Evolutionary conservation across 306 rosid genomes (phyloP).

Genomic region (Cicer arietinum): DNA sequence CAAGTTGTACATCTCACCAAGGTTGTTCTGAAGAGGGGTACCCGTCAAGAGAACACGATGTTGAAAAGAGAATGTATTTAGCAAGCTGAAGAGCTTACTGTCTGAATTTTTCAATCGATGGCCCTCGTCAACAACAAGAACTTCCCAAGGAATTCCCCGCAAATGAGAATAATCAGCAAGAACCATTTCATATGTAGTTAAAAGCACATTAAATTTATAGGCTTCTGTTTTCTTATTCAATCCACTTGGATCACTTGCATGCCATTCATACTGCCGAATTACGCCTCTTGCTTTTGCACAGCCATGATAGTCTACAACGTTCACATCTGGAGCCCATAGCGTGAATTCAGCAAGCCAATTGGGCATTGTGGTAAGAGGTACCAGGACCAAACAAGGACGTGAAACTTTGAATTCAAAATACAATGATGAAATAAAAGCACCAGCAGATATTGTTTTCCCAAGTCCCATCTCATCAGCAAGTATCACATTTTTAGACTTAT

Average conservation of each 20-base stretch:
- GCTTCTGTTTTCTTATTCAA: constrained; percentile 76
- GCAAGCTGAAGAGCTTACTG: constrained; percentile 98
- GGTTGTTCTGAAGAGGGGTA: constrained; percentile 97
- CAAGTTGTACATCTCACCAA: constrained; percentile 99
- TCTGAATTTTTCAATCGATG: constrained; percentile 96
- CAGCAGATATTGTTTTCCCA: constrained; percentile 96
- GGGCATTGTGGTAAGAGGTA: constrained; percentile 98
- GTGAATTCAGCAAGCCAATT: constrained; percentile 97
- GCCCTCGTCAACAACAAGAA: constrained; percentile 97
- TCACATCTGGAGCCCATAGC: constrained; percentile 92
- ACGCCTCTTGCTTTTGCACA: constrained; percentile 95
- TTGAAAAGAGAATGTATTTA: constrained; percentile 90
- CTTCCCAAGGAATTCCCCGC: constrained; percentile 99
- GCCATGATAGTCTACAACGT: constrained; percentile 98
- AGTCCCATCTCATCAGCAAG: constrained; percentile 99
- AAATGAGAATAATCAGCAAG: constrained; percentile 95
- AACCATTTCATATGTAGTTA: constrained; percentile 97
- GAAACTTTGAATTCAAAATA: constrained; percentile 88
- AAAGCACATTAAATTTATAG: constrained; percentile 87
- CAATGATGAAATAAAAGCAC: constrained; percentile 87
- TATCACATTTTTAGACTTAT: constrained; percentile 91
- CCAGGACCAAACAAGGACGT: constrained; percentile 97
- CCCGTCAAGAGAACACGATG: constrained; percentile 98
- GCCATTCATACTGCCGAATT: constrained; percentile 98
- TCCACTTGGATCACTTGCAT: constrained; percentile 69